Evolutionary conservation across 1,139 yeast species (phyloP), one percentile per base, ranked within the genome.

Genomic region (Sugiyamaella sp.): DNA sequence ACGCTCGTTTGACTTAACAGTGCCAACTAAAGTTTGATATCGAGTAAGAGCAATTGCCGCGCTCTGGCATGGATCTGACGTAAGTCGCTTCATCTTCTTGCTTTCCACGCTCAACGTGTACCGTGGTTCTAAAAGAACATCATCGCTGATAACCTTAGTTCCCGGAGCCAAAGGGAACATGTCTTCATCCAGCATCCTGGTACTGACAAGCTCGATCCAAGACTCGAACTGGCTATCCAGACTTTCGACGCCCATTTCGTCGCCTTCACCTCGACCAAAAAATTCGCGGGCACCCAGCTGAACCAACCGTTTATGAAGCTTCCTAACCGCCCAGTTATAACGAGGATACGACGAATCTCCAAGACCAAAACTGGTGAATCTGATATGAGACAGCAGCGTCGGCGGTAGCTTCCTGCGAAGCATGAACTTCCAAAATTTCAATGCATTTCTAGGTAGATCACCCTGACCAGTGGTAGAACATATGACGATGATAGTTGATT

Each of bases 381-480:
- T 68, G 12, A 89, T 65, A 65, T 85, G 89, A 56, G 78, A 78
- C 41, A 91, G 73, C 44, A 89, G 72, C 1, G 60, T 52, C 1
- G 61, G 41, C 0, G 96, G 93, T 6, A 93, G 77, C 60, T 82
- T 84, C 66, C 78, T 81, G 64, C 81, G 80, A 57, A 89, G 78
- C 59, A 93, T 69, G 57, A 86, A 82, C 60, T 79, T 77, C 95
- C 96, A 87, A 59, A 91, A 81, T 54, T 77, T 77, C 58, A 77
- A 75, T 1, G 87, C 85, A 66, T 89, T 89, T 47, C 87, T 71
- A 0, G 99, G 99, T 29, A 93, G 70, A 60, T 87, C 97, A 16
- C 99, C 99, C 69, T 93, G 98, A 2, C 98, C 99, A 0, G 96
- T 86, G 0, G 99, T 93, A 1, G 97, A 85, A 65, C 95, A 86